Conservation (phyloP, 352 stramenopile species). For the Pythium guiyangense region DNA sequence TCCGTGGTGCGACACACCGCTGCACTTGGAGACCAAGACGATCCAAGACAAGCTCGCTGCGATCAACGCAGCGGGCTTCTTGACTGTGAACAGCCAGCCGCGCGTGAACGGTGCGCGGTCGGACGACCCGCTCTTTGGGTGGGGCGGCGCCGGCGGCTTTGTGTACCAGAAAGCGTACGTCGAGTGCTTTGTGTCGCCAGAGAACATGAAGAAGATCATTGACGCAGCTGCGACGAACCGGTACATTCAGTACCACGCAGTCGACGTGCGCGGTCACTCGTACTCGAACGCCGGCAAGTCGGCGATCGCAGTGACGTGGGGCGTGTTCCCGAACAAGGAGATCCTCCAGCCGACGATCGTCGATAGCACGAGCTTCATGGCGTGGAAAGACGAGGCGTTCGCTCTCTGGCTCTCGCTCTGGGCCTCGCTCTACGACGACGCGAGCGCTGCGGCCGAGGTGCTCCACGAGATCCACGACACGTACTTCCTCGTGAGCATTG, state of each 20-base stretch:
- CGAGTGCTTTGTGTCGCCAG: constrained; percentile 96
- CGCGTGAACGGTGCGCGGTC: constrained; percentile 90
- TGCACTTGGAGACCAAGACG: constrained; percentile 93
- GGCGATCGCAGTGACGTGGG: constrained; percentile 97
- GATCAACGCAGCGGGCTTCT: constrained; percentile 85
- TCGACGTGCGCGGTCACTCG: constrained; percentile 87
- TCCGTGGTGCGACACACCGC: constrained; percentile 95
- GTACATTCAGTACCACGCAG: constrained; percentile 88
- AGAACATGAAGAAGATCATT: constrained; percentile 90
- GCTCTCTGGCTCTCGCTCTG: constrained; percentile 96
- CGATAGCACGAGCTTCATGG: constrained; percentile 95
- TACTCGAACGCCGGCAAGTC: constrained; percentile 89
- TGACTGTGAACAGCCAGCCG: constrained; percentile 97
- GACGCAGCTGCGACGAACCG: constrained; percentile 79
- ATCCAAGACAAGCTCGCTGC: constrained; percentile 76
- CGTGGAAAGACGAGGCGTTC: constrained; percentile 97
- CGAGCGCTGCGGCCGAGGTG: constrained; percentile 84
- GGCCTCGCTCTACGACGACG: constrained; percentile 95
- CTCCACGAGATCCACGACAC: constrained; percentile 95
- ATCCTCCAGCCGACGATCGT: constrained; percentile 97
- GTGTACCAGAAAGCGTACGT: constrained; percentile 99
- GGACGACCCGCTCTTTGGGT: constrained; percentile 93
- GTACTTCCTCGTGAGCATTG: constrained; percentile 98
- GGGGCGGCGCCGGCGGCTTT: constrained; percentile 92
- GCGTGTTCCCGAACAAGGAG: constrained; percentile 96